Evolutionary conservation across 2,329 filamentous ascomycete genomes (phyloP).

Genomic region (Bipolaris cookei): DNA sequence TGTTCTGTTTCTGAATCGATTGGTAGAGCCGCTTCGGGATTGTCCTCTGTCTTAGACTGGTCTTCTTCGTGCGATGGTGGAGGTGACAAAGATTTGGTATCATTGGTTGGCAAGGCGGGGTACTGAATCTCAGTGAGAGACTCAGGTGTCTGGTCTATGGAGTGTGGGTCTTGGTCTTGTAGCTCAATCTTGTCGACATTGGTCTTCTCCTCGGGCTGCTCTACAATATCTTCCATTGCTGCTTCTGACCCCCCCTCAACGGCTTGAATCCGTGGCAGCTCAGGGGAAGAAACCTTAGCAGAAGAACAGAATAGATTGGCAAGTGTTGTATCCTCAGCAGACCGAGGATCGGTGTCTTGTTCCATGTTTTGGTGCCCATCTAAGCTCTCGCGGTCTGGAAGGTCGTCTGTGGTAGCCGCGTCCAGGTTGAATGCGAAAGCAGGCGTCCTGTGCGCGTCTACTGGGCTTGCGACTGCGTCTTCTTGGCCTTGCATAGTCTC

Average conservation of each 20-base stretch:
- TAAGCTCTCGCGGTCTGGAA: conserved; percentile 15
- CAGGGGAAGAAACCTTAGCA: conserved; percentile 28
- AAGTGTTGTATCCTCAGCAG: conserved; percentile 28
- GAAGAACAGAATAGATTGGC: conserved; percentile 34
- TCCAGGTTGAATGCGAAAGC: neutral
- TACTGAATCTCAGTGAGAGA: conserved; percentile 15
- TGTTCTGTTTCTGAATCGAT: neutral
- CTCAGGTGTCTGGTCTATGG: neutral
- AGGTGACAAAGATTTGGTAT: neutral
- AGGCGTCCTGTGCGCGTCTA: neutral
- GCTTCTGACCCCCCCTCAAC: neutral
- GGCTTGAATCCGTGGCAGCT: conserved; percentile 18
- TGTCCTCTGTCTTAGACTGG: neutral
- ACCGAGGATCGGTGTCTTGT: conserved; percentile 1
- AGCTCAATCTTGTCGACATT: neutral
- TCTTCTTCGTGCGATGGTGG: conserved; percentile 6
- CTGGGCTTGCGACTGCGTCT: neutral
- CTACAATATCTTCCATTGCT: neutral
- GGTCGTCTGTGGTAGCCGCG: neutral
- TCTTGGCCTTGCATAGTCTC: neutral
- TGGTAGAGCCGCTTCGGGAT: neutral
- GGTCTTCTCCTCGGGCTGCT: neutral
- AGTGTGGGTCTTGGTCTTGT: neutral
- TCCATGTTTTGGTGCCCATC: conserved; percentile 6
- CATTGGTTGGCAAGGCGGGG: conserved; percentile 17